Evolutionary conservation across 805 yeast genomes (phyloP).

Genomic region (Kodamaea sagamina): DNA sequence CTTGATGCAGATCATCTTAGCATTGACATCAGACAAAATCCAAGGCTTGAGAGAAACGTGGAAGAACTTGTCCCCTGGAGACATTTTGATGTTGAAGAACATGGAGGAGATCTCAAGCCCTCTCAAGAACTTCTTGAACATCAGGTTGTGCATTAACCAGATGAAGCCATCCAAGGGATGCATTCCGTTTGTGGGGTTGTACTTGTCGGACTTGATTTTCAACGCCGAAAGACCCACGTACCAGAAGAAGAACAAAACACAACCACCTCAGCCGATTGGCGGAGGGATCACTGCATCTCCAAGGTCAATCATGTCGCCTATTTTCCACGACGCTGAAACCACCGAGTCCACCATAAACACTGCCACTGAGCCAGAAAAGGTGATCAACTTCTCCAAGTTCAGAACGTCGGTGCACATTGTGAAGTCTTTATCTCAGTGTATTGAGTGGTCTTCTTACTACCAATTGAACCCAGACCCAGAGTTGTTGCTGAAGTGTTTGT

Average conservation of each 20-base stretch:
- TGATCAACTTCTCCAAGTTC: slow-evolving; percentile 79
- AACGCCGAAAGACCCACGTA: slow-evolving; percentile 63
- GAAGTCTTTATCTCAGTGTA: slow-evolving; percentile 72
- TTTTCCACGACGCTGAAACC: slow-evolving; percentile 10
- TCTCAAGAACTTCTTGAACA: slow-evolving; percentile 64
- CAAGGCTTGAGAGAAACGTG: slow-evolving; percentile 68
- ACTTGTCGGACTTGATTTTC: slow-evolving; percentile 77
- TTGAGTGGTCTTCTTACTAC: slow-evolving; percentile 83
- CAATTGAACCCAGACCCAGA: slow-evolving; percentile 56
- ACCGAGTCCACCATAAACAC: slow-evolving; percentile 16
- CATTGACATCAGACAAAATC: slow-evolving; percentile 67
- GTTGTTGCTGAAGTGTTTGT: slow-evolving; percentile 78
- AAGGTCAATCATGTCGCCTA: slow-evolving; percentile 3
- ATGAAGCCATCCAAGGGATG: slow-evolving; percentile 71
- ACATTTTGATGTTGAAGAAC: slow-evolving; percentile 63
- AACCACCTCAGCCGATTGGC: not conserved
- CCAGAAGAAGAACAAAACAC: slow-evolving; percentile 4
- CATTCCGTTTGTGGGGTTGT: slow-evolving; percentile 87
- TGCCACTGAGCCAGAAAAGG: slow-evolving; percentile 28
- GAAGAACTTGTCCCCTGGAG: slow-evolving; percentile 72
- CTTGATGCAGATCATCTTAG: slow-evolving; percentile 82
- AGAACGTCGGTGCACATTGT: slow-evolving; percentile 75
- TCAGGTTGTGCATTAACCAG: slow-evolving; percentile 63
- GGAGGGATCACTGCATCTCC: not conserved
- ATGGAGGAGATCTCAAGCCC: slow-evolving; percentile 76